Evolutionary conservation across 2,329 filamentous ascomycete genomes (phyloP).

Genomic region (Dactylonectria estremocensis): DNA sequence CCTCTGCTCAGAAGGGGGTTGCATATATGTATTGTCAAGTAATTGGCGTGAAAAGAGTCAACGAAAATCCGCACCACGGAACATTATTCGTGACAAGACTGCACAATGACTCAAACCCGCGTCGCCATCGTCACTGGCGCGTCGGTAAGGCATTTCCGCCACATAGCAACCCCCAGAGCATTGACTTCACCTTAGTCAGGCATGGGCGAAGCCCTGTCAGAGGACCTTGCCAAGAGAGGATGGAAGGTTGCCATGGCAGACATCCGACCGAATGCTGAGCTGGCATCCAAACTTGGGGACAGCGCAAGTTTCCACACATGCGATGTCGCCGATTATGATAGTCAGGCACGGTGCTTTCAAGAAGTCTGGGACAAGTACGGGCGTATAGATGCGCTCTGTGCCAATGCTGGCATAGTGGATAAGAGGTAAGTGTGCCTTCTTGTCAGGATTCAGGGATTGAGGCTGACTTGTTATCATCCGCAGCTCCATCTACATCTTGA

Average conservation of each 20-base stretch:
- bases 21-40: not conserved
- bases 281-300: conserved; percentile 53
- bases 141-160: conserved; percentile 20
- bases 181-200: conserved; percentile 56
- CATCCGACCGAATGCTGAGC: conserved; percentile 50
- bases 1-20: no score
- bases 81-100: not conserved
- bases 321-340: conserved; percentile 63
- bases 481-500: conserved; percentile 60
- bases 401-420: conserved; percentile 67
- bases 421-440: conserved; percentile 31
- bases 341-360: conserved; percentile 60
- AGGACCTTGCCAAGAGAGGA: conserved; percentile 43
- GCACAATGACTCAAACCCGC: conserved; percentile 18
- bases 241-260: conserved; percentile 58
- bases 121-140: conserved; percentile 40
- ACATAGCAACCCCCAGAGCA: not conserved
- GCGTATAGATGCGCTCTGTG: conserved; percentile 63
- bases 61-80: not conserved
- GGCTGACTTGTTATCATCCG: not conserved
- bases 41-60: not conserved
- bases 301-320: conserved; percentile 60
- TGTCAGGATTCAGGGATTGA: not conserved
- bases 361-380: conserved; percentile 60
- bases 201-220: conserved; percentile 61